Conservation (phyloP, 257 asterid species). For the Galeopsis tetrahit region DNA sequence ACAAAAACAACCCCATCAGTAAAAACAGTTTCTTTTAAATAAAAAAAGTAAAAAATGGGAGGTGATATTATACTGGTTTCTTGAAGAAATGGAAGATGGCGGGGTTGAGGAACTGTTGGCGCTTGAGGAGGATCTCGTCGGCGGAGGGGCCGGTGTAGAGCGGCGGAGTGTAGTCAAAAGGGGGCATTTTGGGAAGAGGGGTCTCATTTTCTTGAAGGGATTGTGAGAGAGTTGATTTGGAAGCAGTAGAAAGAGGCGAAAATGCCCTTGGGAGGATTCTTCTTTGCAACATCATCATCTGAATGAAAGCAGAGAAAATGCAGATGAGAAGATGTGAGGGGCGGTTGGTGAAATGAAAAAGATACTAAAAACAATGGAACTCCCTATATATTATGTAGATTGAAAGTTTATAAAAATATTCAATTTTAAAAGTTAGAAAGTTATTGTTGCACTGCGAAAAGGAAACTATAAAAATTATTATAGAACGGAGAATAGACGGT, state of each 20-base stretch:
- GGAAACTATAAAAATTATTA: no score
- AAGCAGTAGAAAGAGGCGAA: constrained; percentile 35
- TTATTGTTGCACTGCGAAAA: no score
- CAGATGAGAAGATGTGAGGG: neutral
- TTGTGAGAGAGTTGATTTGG: constrained; percentile 43
- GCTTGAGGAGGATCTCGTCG: constrained; percentile 66
- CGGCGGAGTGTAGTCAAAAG: constrained; percentile 86
- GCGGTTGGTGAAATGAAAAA: constrained; percentile 27
- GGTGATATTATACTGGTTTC: constrained; percentile 52
- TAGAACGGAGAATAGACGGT: no score
- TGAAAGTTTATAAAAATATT: no score
- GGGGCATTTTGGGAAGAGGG: constrained; percentile 70
- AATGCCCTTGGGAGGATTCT: constrained; percentile 41
- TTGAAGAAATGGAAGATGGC: constrained; percentile 79
- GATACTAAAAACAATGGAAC: no score
- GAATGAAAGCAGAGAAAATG: neutral
- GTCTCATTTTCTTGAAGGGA: constrained; percentile 45
- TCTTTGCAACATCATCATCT: constrained; percentile 53
- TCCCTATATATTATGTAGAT: no score
- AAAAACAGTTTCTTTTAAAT: no score
- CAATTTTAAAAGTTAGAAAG: no score
- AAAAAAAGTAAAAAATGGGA: neutral
- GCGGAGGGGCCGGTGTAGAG: constrained; percentile 86
- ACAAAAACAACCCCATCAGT: neutral
- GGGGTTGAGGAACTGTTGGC: constrained; percentile 73